A percentile compares a stretch with the other conserved stretches of the same genome.
These are phyloP conservation scores for Corylus heterophylla DNA, from an alignment of 306 rosid species.

Conservation along the genomic window DNA sequence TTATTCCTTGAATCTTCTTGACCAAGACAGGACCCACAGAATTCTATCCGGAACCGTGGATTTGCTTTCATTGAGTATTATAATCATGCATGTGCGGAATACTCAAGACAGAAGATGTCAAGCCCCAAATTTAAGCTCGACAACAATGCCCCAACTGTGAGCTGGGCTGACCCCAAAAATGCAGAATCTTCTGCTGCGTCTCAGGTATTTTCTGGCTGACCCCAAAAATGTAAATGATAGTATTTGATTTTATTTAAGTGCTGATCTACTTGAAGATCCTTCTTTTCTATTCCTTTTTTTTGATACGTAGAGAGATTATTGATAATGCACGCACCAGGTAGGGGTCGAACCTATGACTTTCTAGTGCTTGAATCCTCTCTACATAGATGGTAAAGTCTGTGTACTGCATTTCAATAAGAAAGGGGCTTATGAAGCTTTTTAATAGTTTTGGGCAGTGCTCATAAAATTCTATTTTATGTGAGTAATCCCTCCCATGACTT, in stretches of 20 bases:
- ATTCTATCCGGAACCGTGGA: constrained; percentile 56
- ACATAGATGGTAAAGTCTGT: background rate
- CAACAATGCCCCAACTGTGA: constrained; percentile 60
- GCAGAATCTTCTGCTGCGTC: constrained; percentile 55
- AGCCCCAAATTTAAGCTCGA: constrained; percentile 65
- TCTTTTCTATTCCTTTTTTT: too few species aligned
- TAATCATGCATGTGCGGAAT: constrained; percentile 69
- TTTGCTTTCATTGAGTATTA: constrained; percentile 66
- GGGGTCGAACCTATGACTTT: too few species aligned
- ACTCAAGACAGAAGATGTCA: constrained; percentile 67
- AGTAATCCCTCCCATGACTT: constrained; percentile 14
- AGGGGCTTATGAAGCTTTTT: background rate
- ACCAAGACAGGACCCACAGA: constrained; percentile 52
- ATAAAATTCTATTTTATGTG: constrained; percentile 1
- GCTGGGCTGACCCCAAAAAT: constrained; percentile 79
- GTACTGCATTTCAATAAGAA: constrained; percentile 4
- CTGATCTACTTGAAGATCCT: background rate
- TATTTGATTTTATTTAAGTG: constrained; percentile 7
- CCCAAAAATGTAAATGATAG: constrained; percentile 40
- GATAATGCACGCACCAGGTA: too few species aligned
- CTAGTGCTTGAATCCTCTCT: background rate
- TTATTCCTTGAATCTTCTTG: constrained; percentile 20
- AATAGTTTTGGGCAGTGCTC: background rate
- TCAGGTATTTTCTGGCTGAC: constrained; percentile 60
- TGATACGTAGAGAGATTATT: too few species aligned